A percentile compares a stretch with the other conserved stretches of the same genome.
phyloP scores from a whole-genome alignment of 2,329 filamentous ascomycete species.

The Exophiala alcalophila region DNA sequence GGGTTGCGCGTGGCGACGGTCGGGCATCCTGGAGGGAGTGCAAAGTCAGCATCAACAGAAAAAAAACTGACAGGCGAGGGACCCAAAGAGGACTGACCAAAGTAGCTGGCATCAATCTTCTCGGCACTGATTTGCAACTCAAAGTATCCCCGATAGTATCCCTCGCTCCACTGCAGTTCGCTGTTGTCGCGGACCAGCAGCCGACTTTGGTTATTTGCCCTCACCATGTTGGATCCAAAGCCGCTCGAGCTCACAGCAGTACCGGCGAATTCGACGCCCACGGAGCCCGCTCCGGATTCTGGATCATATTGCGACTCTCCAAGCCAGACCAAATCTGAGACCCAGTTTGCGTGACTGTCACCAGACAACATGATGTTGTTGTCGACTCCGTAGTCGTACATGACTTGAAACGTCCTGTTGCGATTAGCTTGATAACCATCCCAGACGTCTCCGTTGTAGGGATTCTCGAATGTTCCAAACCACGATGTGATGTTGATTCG shows the following conservation, averaged over 20 bases:
- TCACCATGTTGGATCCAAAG: constrained; percentile 47
- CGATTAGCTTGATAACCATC: constrained; percentile 67
- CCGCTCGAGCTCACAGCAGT: constrained; percentile 61
- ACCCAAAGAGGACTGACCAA: no score
- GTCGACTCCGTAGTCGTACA: constrained; percentile 66
- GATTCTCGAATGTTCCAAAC: constrained; percentile 41
- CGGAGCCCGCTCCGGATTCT: constrained; percentile 52
- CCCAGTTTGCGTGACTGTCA: constrained; percentile 67
- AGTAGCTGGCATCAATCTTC: constrained; percentile 60
- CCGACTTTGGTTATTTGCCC: no score
- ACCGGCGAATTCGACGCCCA: constrained; percentile 65
- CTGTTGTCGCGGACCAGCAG: constrained; percentile 52
- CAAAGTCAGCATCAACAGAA: no score
- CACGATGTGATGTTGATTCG: constrained; percentile 50
- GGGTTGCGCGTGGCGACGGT: constrained; percentile 58
- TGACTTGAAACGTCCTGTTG: constrained; percentile 65
- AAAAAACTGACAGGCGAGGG: no score
- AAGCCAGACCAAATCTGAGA: constrained; percentile 58
- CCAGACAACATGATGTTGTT: constrained; percentile 73
- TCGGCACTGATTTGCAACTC: constrained; percentile 59
- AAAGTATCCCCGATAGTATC: constrained; percentile 72
- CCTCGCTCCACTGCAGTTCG: constrained; percentile 69
- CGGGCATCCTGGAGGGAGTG: no score
- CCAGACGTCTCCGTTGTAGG: constrained; percentile 58
- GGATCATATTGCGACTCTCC: constrained; percentile 53